phyloP scores from a whole-genome alignment of 2,329 filamentous ascomycete genomes.

The Epichloe hybrida region DNA sequence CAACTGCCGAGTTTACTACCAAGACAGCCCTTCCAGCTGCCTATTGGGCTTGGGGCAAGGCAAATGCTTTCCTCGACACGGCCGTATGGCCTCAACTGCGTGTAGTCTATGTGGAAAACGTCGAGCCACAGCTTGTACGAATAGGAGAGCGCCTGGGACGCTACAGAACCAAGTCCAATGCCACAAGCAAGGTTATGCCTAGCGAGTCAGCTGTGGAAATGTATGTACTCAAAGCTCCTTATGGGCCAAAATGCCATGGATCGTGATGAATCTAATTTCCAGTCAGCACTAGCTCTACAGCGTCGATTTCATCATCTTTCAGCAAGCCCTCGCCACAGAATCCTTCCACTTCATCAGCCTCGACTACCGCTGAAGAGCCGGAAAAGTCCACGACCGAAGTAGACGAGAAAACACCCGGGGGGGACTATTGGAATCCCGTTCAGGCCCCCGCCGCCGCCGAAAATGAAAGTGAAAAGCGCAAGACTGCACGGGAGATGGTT shows the following conservation, averaged over 20 bases:
- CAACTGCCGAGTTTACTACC: conserved; percentile 52
- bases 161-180: conserved; percentile 37
- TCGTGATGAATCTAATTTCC: not conserved
- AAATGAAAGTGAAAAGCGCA: conserved; percentile 39
- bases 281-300: conserved; percentile 4
- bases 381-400: conserved; percentile 15
- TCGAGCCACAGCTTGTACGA: conserved; percentile 86
- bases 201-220: not conserved
- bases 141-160: conserved; percentile 81
- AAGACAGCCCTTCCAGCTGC: conserved; percentile 60
- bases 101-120: conserved; percentile 74
- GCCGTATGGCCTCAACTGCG: conserved; percentile 72
- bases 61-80: conserved; percentile 56
- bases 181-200: conserved; percentile 7
- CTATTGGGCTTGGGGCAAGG: conserved; percentile 56
- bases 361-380: conserved; percentile 10
- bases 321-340: conserved; percentile 21
- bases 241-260: not conserved
- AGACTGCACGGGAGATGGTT: conserved; percentile 52
- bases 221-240: not conserved
- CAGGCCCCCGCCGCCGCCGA: conserved; percentile 31
- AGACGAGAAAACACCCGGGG: conserved; percentile 10
- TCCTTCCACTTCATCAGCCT: conserved; percentile 18
- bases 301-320: conserved; percentile 20
- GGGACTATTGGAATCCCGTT: conserved; percentile 21